A percentile compares a stretch with the other conserved stretches of the same genome.
Evolutionary conservation across 306 rosid species (phyloP).

Genomic region (Cotoneaster glaucophyllus): DNA sequence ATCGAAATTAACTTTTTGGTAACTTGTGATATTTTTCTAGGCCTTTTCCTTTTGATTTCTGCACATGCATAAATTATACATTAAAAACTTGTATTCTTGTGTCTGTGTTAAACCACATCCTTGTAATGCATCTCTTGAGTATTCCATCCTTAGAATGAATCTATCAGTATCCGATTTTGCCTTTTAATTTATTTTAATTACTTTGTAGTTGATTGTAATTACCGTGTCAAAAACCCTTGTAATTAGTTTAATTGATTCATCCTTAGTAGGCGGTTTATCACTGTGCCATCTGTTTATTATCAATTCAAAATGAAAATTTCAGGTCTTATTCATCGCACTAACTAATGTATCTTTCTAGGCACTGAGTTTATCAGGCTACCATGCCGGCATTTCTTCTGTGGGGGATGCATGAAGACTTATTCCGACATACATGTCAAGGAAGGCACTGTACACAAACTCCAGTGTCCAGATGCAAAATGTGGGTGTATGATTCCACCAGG

Average conservation of each 20-base stretch:
- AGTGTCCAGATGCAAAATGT: conserved; percentile 70
- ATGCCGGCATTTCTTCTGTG: conserved; percentile 82
- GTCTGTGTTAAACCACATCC: not conserved
- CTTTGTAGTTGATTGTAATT: not conserved
- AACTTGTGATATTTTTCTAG: not conserved
- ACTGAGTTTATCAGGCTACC: conserved; percentile 56
- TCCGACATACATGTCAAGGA: conserved; percentile 71
- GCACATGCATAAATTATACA: not conserved
- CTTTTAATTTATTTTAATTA: not conserved
- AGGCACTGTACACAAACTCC: conserved; percentile 67
- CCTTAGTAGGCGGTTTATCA: not conserved
- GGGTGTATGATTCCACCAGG: conserved; percentile 62
- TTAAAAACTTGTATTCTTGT: not conserved
- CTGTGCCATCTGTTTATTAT: conserved; percentile 9
- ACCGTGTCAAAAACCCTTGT: not conserved
- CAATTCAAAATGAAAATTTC: not conserved
- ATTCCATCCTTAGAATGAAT: not conserved
- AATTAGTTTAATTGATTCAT: not conserved
- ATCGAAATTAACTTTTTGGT: not conserved
- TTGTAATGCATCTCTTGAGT: not conserved
- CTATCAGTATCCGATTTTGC: not conserved
- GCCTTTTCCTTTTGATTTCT: not conserved
- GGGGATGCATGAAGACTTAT: conserved; percentile 76
- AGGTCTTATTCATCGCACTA: not conserved
- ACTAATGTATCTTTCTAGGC: conserved; percentile 32